Base-by-base conservation (phyloP, 1,284 basidiomycete genomes). In the Trametes versicolor region DNA sequence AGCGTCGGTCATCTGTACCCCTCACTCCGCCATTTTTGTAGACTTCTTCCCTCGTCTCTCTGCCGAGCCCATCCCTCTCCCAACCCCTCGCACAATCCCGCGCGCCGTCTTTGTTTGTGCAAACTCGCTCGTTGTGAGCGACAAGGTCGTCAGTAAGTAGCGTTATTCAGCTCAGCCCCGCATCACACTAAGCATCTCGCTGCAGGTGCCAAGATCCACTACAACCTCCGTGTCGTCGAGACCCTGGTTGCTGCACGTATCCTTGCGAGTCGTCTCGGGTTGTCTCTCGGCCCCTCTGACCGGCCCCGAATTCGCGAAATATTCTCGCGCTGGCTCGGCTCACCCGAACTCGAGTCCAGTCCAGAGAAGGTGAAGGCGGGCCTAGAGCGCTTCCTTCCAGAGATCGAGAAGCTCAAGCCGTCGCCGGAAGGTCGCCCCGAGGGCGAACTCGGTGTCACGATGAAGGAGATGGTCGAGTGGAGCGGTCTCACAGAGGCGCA, bases 191-290 rank as follows among this genome's bases (percentile, higher is more conserved):
- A 32, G 21, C 21, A 13, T n/a, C 7, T 23, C 6, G 32, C 39
- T 10, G 1, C 36, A 65, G 87, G 87, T 48, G 90, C 93, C 2
- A 92, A 91, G 68, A 87, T 83, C 56, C 85, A 89, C 51, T 96
- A 96, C 81, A 97, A 97, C 76, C 82, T 97, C 37, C 91, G 94
- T 23, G 94, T 95, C 23, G 91, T 96, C 21, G 95, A 97, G 78
- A 93, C 90, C 0, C 87, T 95, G 32, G 90, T 89, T 58, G 91
- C 88, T 2, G 92, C 94, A 0, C 84, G 92, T 17, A 82, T 95
- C 7, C 84, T 97, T 13, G 87, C 88, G 0, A 82, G 82, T 29
- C 76, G 80, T 6, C 83, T 94, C 39, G 83, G 81, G 0, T 75
- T 91, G 27, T 49, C 73, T 0, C 77, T 84, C 10, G 80, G 72